Percentiles rank a stretch among this genome's conserved stretches.
These are phyloP conservation scores for Auricularia cornea DNA, from an alignment of 768 basidiomycete species.

Conservation along the genomic window DNA sequence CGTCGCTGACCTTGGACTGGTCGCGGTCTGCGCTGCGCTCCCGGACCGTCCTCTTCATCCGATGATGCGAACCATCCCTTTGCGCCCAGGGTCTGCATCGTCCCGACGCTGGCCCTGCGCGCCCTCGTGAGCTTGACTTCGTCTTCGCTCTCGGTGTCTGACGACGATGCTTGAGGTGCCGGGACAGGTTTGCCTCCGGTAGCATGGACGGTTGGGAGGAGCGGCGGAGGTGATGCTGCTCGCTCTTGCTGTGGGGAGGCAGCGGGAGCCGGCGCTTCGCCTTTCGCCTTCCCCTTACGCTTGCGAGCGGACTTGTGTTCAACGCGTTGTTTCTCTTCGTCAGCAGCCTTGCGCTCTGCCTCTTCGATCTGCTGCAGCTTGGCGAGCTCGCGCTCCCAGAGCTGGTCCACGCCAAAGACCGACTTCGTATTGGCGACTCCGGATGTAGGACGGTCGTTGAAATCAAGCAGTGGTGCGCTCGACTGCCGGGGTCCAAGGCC, in stretches of 20 bases:
- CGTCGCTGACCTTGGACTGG: constrained; percentile 42
- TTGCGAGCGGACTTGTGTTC: constrained; percentile 35
- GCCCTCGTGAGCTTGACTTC: not conserved
- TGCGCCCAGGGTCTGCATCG: constrained; percentile 6
- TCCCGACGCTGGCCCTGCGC: not conserved
- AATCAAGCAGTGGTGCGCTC: constrained; percentile 54
- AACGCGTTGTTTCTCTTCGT: constrained; percentile 38
- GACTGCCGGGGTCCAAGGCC: constrained; percentile 42
- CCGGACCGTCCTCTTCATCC: constrained; percentile 4
- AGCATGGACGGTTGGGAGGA: constrained; percentile 16
- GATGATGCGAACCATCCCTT: constrained; percentile 11
- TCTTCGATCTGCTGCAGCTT: constrained; percentile 75
- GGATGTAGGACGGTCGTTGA: constrained; percentile 34
- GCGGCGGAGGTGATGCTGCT: constrained; percentile 15
- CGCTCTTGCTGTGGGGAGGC: constrained; percentile 10
- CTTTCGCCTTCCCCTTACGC: constrained; percentile 38
- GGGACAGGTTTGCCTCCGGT: constrained; percentile 29
- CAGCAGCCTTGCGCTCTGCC: constrained; percentile 50
- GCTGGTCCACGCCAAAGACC: constrained; percentile 89
- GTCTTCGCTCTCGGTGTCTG: constrained; percentile 1
- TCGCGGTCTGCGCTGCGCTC: constrained; percentile 11
- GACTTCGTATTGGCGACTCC: constrained; percentile 46
- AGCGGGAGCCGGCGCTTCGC: constrained; percentile 20
- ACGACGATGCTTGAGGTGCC: constrained; percentile 5
- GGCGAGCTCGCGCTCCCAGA: constrained; percentile 84